A percentile compares a stretch with the other conserved stretches of the same genome.
Conservation (phyloP, 495 filamentous ascomycete species). For the Neurospora pannonica region DNA sequence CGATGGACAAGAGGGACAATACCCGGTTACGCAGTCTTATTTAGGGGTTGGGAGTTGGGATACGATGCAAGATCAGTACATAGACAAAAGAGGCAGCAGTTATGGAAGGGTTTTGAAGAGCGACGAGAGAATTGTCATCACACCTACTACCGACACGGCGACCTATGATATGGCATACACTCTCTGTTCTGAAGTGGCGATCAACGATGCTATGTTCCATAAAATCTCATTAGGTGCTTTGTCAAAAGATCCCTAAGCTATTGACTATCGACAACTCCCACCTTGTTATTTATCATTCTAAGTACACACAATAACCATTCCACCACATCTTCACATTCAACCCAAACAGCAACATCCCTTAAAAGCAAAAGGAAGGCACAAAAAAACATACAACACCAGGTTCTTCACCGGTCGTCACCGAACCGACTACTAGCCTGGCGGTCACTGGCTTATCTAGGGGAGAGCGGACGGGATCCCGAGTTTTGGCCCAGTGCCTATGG, state of each 20-base stretch:
- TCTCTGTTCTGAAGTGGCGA: neutral
- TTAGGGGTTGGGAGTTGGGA: neutral
- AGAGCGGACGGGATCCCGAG: conserved; percentile 44
- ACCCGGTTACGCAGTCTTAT: conserved; percentile 11
- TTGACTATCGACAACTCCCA: neutral
- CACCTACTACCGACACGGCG: neutral
- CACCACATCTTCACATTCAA: neutral
- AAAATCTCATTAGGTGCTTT: neutral
- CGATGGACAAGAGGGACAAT: conserved; percentile 32
- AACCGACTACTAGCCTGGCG: neutral
- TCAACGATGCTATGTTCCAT: neutral
- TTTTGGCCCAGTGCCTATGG: conserved; percentile 8
- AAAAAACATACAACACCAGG: neutral
- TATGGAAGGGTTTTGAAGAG: neutral
- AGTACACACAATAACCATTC: neutral
- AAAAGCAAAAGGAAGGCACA: neutral
- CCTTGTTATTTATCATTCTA: no score
- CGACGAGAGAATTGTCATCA: neutral
- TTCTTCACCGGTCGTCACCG: neutral
- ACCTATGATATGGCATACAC: neutral
- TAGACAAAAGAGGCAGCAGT: neutral
- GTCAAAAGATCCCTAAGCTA: neutral
- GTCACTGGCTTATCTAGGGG: conserved; percentile 29
- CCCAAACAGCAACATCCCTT: neutral
- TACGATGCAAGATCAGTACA: neutral